Evolutionary conservation across 768 basidiomycete genomes (phyloP), one percentile per base, ranked within the genome.

Genomic region (Tricholomella constricta): DNA sequence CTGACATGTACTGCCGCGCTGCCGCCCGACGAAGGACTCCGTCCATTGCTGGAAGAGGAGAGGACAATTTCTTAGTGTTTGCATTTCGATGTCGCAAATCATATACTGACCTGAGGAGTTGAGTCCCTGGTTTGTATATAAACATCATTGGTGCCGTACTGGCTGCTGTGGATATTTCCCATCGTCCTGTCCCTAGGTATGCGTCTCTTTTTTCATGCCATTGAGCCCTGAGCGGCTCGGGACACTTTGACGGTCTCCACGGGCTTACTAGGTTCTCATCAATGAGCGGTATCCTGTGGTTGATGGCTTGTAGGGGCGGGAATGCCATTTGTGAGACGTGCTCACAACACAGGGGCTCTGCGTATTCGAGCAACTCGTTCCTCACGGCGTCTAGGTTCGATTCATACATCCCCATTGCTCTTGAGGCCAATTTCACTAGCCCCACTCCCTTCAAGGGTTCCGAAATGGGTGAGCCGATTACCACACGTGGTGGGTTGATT

Each of bases 251-350:
- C 2, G 52, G 55, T 2, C 54, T 15, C 58, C 61, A 62, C 1
- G 43, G 19, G 38, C 42, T 66, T 65, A 3, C 31, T 44, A 36
- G 63, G 59, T n/a, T n/a, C n/a, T n/a, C n/a, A 37, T 74, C 70
- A 22, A 66, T 68, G 1, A 75, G 26, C 0, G 70, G 69, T 2
- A 76, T 76, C 1, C 32, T 34, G 54, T 76, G 70, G 44, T 75
- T 76, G 19, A 76, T 70, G 0, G 42, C 68, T 0, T 71, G 6
- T 0, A 70, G 26, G 1, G 69, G 69, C 0, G 67, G 65, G 35
- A 67, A 36, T 3, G 27, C n/a, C n/a, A n/a, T n/a, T n/a, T n/a
- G n/a, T n/a, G 40, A 2, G 34, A 49, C 3, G 43, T 35, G 14
- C 26, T 15, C 1, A 42, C 53, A 17, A 8, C 36, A 36, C 3